Evolutionary conservation across 345 rosid genomes (phyloP).

Genomic region (Barbarea vulgaris): DNA sequence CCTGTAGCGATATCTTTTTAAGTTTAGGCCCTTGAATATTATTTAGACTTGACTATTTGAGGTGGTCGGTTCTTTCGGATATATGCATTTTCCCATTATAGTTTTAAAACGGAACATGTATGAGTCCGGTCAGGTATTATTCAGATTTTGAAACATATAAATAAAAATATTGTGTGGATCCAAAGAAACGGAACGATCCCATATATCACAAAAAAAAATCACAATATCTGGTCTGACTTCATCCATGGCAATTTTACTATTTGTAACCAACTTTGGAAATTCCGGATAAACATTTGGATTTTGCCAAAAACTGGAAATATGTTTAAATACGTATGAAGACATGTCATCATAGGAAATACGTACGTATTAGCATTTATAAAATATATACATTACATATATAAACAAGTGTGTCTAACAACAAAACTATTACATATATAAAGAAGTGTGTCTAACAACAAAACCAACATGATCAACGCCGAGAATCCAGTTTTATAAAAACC

Average conservation of each 20-base stretch:
- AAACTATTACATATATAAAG: background rate
- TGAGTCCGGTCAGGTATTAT: background rate
- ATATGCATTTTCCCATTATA: background rate
- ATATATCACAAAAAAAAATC: background rate
- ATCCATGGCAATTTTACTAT: background rate
- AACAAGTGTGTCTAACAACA: slow-evolving; percentile 27
- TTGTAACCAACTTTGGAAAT: background rate
- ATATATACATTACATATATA: background rate
- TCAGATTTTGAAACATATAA: too few species aligned
- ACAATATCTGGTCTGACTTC: background rate
- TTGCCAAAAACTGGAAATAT: background rate
- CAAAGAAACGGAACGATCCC: background rate
- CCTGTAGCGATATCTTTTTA: too few species aligned
- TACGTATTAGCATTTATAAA: background rate
- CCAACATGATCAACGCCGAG: slow-evolving; percentile 29
- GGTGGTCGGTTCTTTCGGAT: background rate
- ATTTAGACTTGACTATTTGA: background rate
- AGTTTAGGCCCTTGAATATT: background rate
- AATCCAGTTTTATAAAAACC: slow-evolving; percentile 11
- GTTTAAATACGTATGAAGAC: slow-evolving; percentile 2
- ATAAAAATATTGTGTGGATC: background rate
- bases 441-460: slow-evolving; percentile 27
- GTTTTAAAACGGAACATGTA: background rate
- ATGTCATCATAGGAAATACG: background rate
- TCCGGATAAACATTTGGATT: background rate